Percentiles rank a stretch among this genome's conserved stretches.
Conservation (phyloP, 2,329 filamentous ascomycete genomes). For the Chaetomium strumarium region DNA sequence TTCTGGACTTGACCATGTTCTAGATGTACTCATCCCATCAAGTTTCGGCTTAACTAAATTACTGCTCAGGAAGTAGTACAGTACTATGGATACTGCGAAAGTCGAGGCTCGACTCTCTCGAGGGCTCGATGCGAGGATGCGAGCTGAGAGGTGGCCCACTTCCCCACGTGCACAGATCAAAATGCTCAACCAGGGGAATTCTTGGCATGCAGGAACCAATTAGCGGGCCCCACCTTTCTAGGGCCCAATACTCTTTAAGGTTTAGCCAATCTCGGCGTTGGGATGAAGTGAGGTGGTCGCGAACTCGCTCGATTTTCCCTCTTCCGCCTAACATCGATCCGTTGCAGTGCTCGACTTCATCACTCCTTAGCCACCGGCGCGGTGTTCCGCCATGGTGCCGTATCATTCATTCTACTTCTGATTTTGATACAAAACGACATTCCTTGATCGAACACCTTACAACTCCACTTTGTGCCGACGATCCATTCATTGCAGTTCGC, state of each 20-base stretch:
- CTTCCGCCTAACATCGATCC: background rate
- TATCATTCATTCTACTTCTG: slow-evolving; percentile 13
- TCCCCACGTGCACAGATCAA: background rate
- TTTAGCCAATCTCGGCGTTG: slow-evolving; percentile 3
- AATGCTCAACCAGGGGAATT: background rate
- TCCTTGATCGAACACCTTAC: slow-evolving; percentile 3
- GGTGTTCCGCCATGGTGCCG: slow-evolving; percentile 12
- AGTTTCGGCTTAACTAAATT: no score
- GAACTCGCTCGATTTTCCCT: slow-evolving; percentile 11
- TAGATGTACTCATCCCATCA: no score
- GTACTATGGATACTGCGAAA: no score
- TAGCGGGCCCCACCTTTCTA: background rate
- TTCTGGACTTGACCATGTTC: no score
- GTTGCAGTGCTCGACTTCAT: background rate
- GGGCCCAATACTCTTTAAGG: background rate
- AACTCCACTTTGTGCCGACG: background rate
- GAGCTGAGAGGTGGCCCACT: no score
- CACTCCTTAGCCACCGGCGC: slow-evolving; percentile 1
- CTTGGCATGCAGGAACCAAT: slow-evolving; percentile 14
- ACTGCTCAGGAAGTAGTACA: no score
- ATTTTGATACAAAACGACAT: slow-evolving; percentile 1
- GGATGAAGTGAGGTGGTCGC: background rate
- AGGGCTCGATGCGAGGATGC: no score
- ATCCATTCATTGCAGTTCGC: slow-evolving; percentile 3
- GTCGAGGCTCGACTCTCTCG: no score